Base-by-base conservation (phyloP, 139 green algal genomes). In the Desmodesmus armatus region DNA sequence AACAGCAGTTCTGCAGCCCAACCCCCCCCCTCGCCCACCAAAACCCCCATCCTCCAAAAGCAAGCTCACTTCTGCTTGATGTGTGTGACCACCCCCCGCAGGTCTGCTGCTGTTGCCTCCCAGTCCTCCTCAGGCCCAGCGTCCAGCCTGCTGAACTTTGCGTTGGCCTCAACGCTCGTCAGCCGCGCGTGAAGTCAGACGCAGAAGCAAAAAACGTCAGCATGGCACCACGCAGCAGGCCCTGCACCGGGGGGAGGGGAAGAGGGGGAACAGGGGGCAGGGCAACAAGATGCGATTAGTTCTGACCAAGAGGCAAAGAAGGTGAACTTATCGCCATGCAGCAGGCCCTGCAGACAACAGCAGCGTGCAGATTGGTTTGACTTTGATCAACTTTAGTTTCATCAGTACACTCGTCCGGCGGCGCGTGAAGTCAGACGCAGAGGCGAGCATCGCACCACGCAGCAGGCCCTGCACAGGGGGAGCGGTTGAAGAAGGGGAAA, bases 121-220 rank as follows among this genome's bases (percentile, higher is more conserved):
- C 86, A 81, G 23, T 91, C 87, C 63, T 88, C 78, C n/a, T 88
- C 87, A 41, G 87, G 79, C 11, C 79, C 79, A 37, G 78, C 55
- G 85, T 78, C 87, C 58, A 44, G 91, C 90, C 9, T 87, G 27
- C 82, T 91, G 76, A 98, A 98, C 90, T 98, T 98, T 62, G 85
- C 87, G 82, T 98, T 98, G 85, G 96, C 96, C 17, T 87, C 85
- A 27, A 98, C 89, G 58, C 84, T 91, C 17, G 89, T 94, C 40
- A 98, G 90, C 15, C 96, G n/a, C 94, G 91, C 17, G 94, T 98
- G 94, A 98, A 98, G 90, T 98, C 95, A 13, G 92, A 94, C 25
- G 92, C 94, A 21, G 88, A 90, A 0, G 92, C 92, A 78, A 92
- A 97, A 86, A 98, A 98, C 35, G 91, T 88, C 35, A 98, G 85